These are phyloP conservation scores for Cicer yamashitae DNA, from an alignment of 306 rosid genomes.

Conservation along the genomic window DNA sequence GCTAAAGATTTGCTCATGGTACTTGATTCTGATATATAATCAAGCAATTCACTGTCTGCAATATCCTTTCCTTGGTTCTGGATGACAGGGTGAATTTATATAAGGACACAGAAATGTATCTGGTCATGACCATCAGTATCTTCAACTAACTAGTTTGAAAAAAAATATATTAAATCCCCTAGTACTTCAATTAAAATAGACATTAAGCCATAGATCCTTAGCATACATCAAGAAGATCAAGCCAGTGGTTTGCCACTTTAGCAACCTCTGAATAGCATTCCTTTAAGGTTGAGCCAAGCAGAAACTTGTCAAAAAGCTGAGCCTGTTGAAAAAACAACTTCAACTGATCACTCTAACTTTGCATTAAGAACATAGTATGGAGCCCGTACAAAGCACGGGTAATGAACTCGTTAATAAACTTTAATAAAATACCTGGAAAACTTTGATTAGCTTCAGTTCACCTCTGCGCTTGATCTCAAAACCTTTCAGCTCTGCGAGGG, in stretches of 20 bases:
- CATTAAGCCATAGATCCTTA: slow-evolving; percentile 33
- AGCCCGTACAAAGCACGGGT: too few relatives aligned
- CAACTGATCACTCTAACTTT: slow-evolving; percentile 28
- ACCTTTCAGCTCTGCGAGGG: slow-evolving; percentile 98
- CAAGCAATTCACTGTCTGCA: slow-evolving; percentile 94
- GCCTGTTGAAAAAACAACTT: slow-evolving; percentile 61
- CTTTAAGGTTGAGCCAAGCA: slow-evolving; percentile 85
- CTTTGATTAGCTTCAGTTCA: slow-evolving; percentile 97
- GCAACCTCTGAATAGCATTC: slow-evolving; percentile 95
- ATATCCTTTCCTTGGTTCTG: slow-evolving; percentile 94
- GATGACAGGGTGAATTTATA: slow-evolving; percentile 32
- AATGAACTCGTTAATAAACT: slow-evolving; percentile 11
- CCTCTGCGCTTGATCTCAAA: slow-evolving; percentile 99
- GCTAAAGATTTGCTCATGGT: slow-evolving; percentile 99
- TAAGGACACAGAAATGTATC: slow-evolving; percentile 16
- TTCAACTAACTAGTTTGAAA: slow-evolving; percentile 34
- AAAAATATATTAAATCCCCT: slow-evolving; percentile 15
- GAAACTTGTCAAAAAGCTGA: slow-evolving; percentile 94
- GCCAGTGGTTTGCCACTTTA: slow-evolving; percentile 90
- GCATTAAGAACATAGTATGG: background rate
- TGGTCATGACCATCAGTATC: slow-evolving; percentile 32
- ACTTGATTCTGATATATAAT: slow-evolving; percentile 97
- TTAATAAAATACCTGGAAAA: slow-evolving; percentile 82
- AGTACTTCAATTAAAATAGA: slow-evolving; percentile 38
- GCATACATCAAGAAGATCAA: slow-evolving; percentile 97